A percentile compares a stretch with the other conserved stretches of the same genome.
Conservation (phyloP, 75 land plant species). For the Pinus albicaulis region DNA sequence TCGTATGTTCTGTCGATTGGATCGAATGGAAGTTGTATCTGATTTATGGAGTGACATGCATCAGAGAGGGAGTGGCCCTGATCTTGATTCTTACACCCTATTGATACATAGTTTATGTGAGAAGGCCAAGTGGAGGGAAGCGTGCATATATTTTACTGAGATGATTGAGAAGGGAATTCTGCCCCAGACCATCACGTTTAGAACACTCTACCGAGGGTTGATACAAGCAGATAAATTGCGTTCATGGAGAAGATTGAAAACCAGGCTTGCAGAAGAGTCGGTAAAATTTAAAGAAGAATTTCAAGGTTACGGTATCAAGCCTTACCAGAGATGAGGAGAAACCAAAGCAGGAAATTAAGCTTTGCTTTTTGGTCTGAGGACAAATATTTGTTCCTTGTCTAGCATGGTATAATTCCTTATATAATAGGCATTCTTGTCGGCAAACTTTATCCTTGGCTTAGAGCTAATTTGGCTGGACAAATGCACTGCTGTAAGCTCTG, state of each 20-base stretch:
- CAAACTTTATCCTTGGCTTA: background rate
- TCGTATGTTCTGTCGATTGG: constrained; percentile 32
- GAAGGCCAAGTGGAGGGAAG: constrained; percentile 59
- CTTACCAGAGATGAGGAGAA: constrained; percentile 49
- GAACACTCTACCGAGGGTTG: constrained; percentile 51
- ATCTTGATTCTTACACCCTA: constrained; percentile 61
- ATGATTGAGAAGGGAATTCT: constrained; percentile 73
- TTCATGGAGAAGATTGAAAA: constrained; percentile 71
- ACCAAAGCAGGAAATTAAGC: background rate
- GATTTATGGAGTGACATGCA: constrained; percentile 60
- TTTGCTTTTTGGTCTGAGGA: background rate
- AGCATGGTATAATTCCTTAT: background rate
- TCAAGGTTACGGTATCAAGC: constrained; percentile 45
- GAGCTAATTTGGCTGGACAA: background rate
- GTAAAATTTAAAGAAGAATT: constrained; percentile 54
- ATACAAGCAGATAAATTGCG: constrained; percentile 63
- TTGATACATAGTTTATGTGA: constrained; percentile 58
- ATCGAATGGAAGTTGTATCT: constrained; percentile 26
- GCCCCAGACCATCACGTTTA: constrained; percentile 67
- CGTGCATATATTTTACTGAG: constrained; percentile 57
- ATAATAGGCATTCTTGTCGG: background rate
- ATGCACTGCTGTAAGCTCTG: background rate
- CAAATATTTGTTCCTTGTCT: background rate
- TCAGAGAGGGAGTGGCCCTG: constrained; percentile 47
- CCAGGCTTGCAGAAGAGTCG: constrained; percentile 60